Conservation (phyloP, 305 asterid genomes). For the Fraxinus velutina region DNA sequence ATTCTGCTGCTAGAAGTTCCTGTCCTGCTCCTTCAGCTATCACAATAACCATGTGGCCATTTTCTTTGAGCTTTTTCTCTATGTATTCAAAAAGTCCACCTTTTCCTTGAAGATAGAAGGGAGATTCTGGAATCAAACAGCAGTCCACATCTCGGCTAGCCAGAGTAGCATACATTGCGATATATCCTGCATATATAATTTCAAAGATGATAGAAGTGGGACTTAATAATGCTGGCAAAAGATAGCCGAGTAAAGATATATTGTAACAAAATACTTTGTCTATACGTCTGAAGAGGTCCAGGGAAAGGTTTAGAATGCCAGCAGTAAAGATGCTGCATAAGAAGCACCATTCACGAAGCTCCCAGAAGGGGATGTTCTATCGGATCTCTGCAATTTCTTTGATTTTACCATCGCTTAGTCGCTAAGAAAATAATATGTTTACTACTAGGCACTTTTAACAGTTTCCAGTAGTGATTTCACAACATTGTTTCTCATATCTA, state of each 20-base stretch:
- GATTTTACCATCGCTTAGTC: slow-evolving; percentile 6
- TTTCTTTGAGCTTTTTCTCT: slow-evolving; percentile 56
- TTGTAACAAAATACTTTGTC: slow-evolving; percentile 59
- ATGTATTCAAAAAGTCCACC: slow-evolving; percentile 65
- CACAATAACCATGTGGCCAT: slow-evolving; percentile 81
- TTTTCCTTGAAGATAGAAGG: slow-evolving; percentile 65
- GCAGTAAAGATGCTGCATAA: slow-evolving; percentile 3
- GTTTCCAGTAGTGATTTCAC: neutral
- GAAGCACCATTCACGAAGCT: slow-evolving; percentile 11
- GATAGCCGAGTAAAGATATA: slow-evolving; percentile 26
- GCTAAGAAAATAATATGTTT: neutral
- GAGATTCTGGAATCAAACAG: slow-evolving; percentile 78
- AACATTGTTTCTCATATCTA: neutral
- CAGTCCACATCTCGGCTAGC: slow-evolving; percentile 86
- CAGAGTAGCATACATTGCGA: slow-evolving; percentile 77
- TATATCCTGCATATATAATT: slow-evolving; percentile 46
- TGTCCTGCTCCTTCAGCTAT: slow-evolving; percentile 84
- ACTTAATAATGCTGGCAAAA: neutral
- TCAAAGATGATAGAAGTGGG: neutral
- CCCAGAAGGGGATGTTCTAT: neutral
- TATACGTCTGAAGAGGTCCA: slow-evolving; percentile 19
- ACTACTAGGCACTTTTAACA: neutral
- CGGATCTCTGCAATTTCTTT: slow-evolving; percentile 11
- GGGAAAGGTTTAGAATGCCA: slow-evolving; percentile 14
- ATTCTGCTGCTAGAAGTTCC: slow-evolving; percentile 52